phyloP scores from a whole-genome alignment of 306 rosid genomes.

The Malus domestica region ASM211411v1 NC_041804.1:40956001-40956500 shows the following conservation, averaged over 20 bases:
- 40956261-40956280: background rate
- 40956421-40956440: background rate
- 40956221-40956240: background rate
- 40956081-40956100: background rate
- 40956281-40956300: background rate
- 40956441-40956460: background rate
- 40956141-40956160: background rate
- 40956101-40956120: background rate
- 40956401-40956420: background rate
- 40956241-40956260: background rate
- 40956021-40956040: background rate
- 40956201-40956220: background rate
- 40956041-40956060: background rate
- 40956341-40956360: background rate
- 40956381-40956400: background rate
- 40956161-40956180: background rate
- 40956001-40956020: background rate
- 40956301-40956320: background rate
- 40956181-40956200: background rate
- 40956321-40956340: background rate
- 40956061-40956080: too few relatives aligned
- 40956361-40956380: background rate
- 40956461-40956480: too few relatives aligned
- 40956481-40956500: background rate
- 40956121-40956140: background rate